Base-by-base conservation (phyloP, 179 eudicot genomes). In the Silene noctiflora region DNA sequence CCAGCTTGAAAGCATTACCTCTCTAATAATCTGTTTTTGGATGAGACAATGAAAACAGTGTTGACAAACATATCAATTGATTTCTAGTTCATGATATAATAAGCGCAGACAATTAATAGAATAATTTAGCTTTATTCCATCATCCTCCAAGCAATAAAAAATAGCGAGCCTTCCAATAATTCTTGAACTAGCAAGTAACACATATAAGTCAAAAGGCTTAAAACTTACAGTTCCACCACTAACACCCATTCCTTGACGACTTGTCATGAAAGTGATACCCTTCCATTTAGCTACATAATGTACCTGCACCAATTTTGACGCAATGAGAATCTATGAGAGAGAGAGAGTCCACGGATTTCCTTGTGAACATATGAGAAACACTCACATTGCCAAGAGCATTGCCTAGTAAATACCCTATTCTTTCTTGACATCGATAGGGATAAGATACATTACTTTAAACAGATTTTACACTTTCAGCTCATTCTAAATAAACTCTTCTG, bases 261-360 rank as follows among this genome's bases (percentile, higher is more conserved):
- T 94, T n/a, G 98, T 92, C 98, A 94, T 94, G 75, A 94, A 94
- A 51, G 98, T 94, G 78, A 94, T 83, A 72, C 82, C 82, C 84
- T 84, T 94, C 98, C 98, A 94, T 84, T 92, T 92, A 71, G 98
- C 97, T 71, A 94, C 98, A 84, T 94, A 94, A 80, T 94, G 97
- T 21, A 94, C 91, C 97, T 91, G 82, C 83, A 83, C 20, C 27
- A 58, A 69, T 21, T 62, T 55, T 64, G 11, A 39, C 72, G 79
- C 53, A 59, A 73, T 72, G 59, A 72, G 71, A 58, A 59, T 21
- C 12, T 3, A 46, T 48, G 19, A n/a, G 8, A 66, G 20, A n/a
- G 8, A 66, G 20, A 33, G 55, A 68, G 53, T 3, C 53, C 53
- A 46, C 12, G 53, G 53, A 11, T 46, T 46, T 46, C 16, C 53